Evolutionary conservation across 2,329 filamentous ascomycete species (phyloP).

Genomic region (Ophiostoma tasmaniense): DNA sequence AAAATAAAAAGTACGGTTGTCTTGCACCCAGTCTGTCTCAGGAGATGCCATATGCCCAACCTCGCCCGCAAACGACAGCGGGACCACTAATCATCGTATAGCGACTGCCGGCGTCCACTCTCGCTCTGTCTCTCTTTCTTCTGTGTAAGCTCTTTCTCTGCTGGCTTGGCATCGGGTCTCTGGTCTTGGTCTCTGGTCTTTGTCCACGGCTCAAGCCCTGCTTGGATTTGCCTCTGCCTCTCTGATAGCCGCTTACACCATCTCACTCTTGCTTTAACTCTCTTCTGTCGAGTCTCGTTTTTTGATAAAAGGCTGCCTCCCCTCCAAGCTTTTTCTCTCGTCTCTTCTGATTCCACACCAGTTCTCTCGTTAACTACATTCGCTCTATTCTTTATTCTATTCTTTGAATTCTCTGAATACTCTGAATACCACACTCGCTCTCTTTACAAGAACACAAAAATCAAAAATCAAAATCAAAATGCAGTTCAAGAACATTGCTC

Average conservation of each 20-base stretch:
- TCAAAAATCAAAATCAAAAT: conserved; percentile 17
- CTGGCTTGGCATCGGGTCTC: not conserved
- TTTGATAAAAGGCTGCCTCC: conserved; percentile 16
- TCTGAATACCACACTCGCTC: conserved; percentile 12
- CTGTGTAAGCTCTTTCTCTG: too few relatives aligned
- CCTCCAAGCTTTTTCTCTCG: not conserved
- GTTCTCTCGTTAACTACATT: conserved; percentile 4
- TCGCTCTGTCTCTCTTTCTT: not conserved
- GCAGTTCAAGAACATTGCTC: conserved; percentile 17
- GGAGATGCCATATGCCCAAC: not conserved
- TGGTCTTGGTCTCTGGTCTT: too few relatives aligned
- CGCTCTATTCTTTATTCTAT: too few relatives aligned
- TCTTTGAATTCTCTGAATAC: too few relatives aligned
- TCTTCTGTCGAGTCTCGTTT: not conserved
- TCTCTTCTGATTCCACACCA: not conserved
- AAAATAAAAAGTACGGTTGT: too few relatives aligned
- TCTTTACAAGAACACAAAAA: not conserved
- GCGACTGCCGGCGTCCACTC: not conserved
- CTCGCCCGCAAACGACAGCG: not conserved
- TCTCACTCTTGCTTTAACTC: not conserved
- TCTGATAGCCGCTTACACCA: too few relatives aligned
- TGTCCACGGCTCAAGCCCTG: not conserved
- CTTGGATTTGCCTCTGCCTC: not conserved
- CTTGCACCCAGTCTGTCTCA: not conserved
- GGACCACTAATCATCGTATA: not conserved